These are phyloP conservation scores for Sphaerulina populicola DNA, from an alignment of 2,329 filamentous ascomycete species.

Conservation along the genomic window DNA sequence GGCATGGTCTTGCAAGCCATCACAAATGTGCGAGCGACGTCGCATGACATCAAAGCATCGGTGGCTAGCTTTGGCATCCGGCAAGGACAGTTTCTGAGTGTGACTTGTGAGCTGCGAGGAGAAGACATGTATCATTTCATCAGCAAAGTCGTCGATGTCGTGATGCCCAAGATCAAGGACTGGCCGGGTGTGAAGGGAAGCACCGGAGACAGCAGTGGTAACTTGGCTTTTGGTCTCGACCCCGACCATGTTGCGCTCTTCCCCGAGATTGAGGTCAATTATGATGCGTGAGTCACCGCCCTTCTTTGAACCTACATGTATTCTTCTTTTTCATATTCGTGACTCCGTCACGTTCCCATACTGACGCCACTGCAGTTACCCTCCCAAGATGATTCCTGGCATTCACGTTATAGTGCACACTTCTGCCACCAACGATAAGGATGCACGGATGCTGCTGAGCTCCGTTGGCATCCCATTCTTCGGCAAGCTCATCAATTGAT, in stretches of 20 bases:
- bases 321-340: not conserved
- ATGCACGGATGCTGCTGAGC: constrained; percentile 67
- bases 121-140: constrained; percentile 84
- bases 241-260: constrained; percentile 72
- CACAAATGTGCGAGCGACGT: constrained; percentile 62
- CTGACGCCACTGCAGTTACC: constrained; percentile 47
- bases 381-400: constrained; percentile 70
- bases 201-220: constrained; percentile 80
- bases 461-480: constrained; percentile 72
- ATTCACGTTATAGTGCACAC: constrained; percentile 78
- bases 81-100: constrained; percentile 61
- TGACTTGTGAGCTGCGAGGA: constrained; percentile 68
- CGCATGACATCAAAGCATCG: constrained; percentile 61
- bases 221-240: constrained; percentile 72
- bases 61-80: constrained; percentile 69
- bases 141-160: constrained; percentile 79
- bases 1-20: constrained; percentile 80
- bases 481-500: constrained; percentile 58
- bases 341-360: not conserved
- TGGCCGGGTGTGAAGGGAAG: constrained; percentile 71
- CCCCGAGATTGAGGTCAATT: constrained; percentile 91
- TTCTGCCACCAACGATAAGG: constrained; percentile 72
- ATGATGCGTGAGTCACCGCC: constrained; percentile 61
- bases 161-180: constrained; percentile 92
- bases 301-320: not conserved